phyloP scores from a whole-genome alignment of 1,284 basidiomycete genomes.

The Pseudozyma hubeiensis region DNA sequence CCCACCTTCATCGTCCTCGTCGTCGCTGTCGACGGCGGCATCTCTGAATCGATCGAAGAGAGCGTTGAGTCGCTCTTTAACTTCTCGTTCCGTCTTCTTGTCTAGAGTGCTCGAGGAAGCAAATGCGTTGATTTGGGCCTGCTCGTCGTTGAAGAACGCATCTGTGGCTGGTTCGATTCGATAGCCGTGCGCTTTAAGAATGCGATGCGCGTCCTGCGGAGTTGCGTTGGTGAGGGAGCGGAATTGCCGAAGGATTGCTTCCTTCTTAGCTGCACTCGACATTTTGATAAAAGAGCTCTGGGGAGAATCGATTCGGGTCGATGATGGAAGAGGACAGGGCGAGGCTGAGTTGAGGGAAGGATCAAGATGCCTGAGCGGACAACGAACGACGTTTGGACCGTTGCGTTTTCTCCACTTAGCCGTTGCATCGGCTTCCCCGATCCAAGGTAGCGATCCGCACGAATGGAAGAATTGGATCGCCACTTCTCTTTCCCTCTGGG shows the following conservation, averaged over 20 bases:
- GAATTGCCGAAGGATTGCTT: conserved; percentile 51
- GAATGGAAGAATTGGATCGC: conserved; percentile 18
- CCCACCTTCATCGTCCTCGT: conserved; percentile 21
- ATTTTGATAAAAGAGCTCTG: conserved; percentile 7
- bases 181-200: conserved; percentile 77
- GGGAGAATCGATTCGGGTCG: neutral
- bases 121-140: conserved; percentile 51
- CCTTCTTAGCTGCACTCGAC: conserved; percentile 53
- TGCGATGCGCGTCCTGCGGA: conserved; percentile 76
- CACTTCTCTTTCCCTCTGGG: neutral
- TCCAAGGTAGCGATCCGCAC: neutral
- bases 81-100: conserved; percentile 53
- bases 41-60: conserved; percentile 77
- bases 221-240: conserved; percentile 54
- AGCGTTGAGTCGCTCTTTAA: conserved; percentile 71
- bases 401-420: conserved; percentile 23
- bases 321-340: neutral
- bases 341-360: neutral
- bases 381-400: too few relatives aligned
- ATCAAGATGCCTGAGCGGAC: too few relatives aligned
- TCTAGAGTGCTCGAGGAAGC: conserved; percentile 25
- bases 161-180: conserved; percentile 81
- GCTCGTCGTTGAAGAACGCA: conserved; percentile 75
- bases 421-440: neutral
- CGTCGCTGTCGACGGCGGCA: conserved; percentile 20